Base-by-base conservation (phyloP, 768 basidiomycete species). In the Lentinula boryana region DNA sequence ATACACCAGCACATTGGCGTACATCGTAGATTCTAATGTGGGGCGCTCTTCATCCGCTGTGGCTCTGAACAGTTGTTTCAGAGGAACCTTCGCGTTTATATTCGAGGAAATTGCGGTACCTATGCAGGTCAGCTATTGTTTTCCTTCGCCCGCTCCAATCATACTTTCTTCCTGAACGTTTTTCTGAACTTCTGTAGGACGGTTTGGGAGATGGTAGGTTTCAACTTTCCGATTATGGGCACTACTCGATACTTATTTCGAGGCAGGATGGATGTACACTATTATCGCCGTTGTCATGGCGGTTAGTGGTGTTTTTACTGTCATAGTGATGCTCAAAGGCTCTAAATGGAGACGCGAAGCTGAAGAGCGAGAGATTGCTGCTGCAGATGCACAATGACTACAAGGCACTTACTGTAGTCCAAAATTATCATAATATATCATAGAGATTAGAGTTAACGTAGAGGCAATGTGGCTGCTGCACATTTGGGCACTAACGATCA, bases 21-120 rank as follows among this genome's bases (percentile, higher is more conserved):
- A 94, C 66, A 78, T 95, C 36, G 91, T 95, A 15, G 93, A 97
- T 66, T 84, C 91, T 4, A 97, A 95, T 69, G 76, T 79, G 5
- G 94, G 93, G 8, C 82, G 89, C 32, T 90, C 90, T 2, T 84
- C 88, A 4, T 84, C 84, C 2, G 91, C 89, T 1, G 82, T 85
- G 6, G 91, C 93, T 0, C 74, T 80, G 32, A 95, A 95, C 70
- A 89, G 88, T 60, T 81, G 81, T 33, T 89, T 89, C 70, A 82
- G 93, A 53, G 91, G 93, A 0, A 48, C 80, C 3, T 73, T 80
- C 15, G 92, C 87, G 2, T 89, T 89, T 69, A 67, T 89, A 16
- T 83, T 84, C 1, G 84, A 84, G 1, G 89, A 94, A 70, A 75
- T 88, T 5, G 88, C 88, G 0, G 84, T 89, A 0, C 91, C 90